These are phyloP conservation scores for Syncephalastrum monosporum DNA, from an alignment of 371 early-diverging fungal genomes.

Conservation along the genomic window DNA sequence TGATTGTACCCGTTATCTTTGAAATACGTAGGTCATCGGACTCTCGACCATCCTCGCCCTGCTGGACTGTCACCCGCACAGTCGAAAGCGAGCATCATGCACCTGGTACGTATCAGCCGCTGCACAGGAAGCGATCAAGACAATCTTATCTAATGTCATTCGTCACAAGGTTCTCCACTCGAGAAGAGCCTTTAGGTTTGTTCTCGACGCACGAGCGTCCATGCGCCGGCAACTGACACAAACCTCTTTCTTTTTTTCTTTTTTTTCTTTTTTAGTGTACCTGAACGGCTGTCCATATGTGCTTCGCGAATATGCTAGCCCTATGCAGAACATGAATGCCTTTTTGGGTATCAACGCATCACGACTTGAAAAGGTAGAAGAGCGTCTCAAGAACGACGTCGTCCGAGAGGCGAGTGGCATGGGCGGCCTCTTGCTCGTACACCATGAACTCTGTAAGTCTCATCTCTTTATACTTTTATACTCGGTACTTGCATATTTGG, in stretches of 20 bases:
- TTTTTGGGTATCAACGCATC: constrained; percentile 65
- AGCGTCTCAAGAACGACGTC: constrained; percentile 67
- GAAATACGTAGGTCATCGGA: constrained; percentile 46
- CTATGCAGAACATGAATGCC: constrained; percentile 65
- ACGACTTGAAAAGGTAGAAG: constrained; percentile 72
- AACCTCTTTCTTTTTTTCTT: no score
- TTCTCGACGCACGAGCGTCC: background rate
- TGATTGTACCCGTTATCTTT: constrained; percentile 2
- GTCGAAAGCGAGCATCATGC: constrained; percentile 30
- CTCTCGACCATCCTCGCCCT: constrained; percentile 63
- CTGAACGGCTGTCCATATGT: constrained; percentile 69
- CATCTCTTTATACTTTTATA: background rate
- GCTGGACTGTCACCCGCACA: constrained; percentile 54
- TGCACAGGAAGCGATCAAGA: background rate
- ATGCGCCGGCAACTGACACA: background rate
- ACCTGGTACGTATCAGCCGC: constrained; percentile 33
- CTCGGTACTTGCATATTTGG: background rate
- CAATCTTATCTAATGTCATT: background rate
- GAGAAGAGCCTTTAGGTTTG: constrained; percentile 70
- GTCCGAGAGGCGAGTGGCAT: constrained; percentile 53
- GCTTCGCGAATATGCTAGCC: constrained; percentile 60
- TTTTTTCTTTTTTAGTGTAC: constrained; percentile 36
- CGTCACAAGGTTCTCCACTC: constrained; percentile 61
- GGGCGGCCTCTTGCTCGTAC: constrained; percentile 63
- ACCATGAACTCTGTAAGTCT: constrained; percentile 59